Percentiles rank a stretch among this genome's conserved stretches.
These are phyloP conservation scores for Ochromonas danica DNA, from an alignment of 108 stramenopile genomes.

Conservation along the genomic window DNA sequence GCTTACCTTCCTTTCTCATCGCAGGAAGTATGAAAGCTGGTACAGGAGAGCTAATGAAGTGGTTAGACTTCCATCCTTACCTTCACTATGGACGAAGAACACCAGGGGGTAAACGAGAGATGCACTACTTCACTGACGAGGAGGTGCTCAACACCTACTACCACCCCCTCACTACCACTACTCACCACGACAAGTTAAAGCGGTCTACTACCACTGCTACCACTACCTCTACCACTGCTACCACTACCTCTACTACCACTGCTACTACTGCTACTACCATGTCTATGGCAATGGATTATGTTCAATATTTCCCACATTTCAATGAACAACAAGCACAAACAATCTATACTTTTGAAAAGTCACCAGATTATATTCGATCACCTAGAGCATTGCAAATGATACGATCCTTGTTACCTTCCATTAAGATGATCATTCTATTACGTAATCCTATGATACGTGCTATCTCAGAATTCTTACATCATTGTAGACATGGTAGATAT, in stretches of 20 bases:
- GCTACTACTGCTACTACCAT: no score
- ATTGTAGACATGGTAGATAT: background rate
- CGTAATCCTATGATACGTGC: background rate
- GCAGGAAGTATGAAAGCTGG: background rate
- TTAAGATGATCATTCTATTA: background rate
- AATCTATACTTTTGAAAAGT: background rate
- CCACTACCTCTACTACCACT: no score
- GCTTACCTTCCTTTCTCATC: background rate
- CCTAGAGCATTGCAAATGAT: background rate
- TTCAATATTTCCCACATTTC: background rate
- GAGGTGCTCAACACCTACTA: no score
- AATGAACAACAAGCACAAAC: background rate
- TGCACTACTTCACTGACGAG: background rate
- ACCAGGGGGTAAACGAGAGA: background rate
- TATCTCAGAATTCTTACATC: background rate
- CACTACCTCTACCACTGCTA: no score
- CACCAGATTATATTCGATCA: background rate
- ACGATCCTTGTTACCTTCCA: background rate
- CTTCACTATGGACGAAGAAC: no score
- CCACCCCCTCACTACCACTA: no score
- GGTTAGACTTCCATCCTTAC: background rate
- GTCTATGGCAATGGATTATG: background rate
- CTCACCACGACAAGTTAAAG: no score
- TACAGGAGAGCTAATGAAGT: background rate
- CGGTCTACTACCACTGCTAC: no score